Conservation (phyloP, 805 yeast genomes). For the Candida koratica region DNA sequence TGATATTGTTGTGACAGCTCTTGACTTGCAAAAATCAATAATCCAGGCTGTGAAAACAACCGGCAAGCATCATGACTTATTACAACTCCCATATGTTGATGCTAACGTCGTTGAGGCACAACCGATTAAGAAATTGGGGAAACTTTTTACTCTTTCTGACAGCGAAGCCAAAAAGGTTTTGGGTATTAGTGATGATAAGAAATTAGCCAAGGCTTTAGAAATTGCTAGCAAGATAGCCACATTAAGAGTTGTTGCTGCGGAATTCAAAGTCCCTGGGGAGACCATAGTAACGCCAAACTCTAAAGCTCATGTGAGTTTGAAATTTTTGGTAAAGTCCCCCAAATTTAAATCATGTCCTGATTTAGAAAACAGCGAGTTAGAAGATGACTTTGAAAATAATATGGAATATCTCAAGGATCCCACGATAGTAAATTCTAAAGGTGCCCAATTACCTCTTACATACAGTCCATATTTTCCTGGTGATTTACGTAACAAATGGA, state of each 20-base stretch:
- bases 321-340: conserved; percentile 73
- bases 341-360: conserved; percentile 56
- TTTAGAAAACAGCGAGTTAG: conserved; percentile 36
- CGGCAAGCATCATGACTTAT: conserved; percentile 55
- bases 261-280: conserved; percentile 88
- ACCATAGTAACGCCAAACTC: conserved; percentile 62
- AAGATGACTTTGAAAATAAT: conserved; percentile 58
- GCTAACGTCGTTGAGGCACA: conserved; percentile 39
- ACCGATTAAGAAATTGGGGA: conserved; percentile 62
- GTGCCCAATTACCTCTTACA: conserved; percentile 65
- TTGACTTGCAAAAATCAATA: conserved; percentile 66
- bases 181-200: conserved; percentile 46
- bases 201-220: conserved; percentile 46
- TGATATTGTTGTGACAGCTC: conserved; percentile 56
- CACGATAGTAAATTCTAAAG: conserved; percentile 55
- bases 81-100: conserved; percentile 78
- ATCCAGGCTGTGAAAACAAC: conserved; percentile 68
- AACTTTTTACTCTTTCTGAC: conserved; percentile 56
- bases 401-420: conserved; percentile 73
- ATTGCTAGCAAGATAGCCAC: conserved; percentile 67
- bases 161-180: conserved; percentile 50
- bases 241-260: conserved; percentile 62
- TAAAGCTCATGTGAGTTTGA: conserved; percentile 67
- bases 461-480: conserved; percentile 77
- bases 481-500: conserved; percentile 50